These are phyloP conservation scores for Neonectria ditissima DNA, from an alignment of 2,329 filamentous ascomycete species.

Conservation along the genomic window DNA sequence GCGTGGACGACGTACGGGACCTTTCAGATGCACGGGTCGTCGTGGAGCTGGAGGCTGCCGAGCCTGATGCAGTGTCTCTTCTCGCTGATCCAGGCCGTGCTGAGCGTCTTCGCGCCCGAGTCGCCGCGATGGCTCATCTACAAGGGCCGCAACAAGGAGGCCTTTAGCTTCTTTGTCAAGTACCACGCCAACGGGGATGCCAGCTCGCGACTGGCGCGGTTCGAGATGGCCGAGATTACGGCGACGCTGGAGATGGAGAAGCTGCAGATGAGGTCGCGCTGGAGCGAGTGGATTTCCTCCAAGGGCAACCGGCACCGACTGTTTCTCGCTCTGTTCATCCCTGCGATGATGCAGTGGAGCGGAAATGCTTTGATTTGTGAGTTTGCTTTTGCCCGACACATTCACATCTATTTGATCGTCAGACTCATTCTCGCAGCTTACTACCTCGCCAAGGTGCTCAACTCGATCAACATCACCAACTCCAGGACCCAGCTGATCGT, in stretches of 20 bases:
- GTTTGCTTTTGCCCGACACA: background rate
- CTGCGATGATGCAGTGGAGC: constrained; percentile 47
- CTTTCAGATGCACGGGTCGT: constrained; percentile 49
- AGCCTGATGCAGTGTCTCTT: constrained; percentile 59
- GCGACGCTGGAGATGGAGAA: constrained; percentile 42
- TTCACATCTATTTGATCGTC: background rate
- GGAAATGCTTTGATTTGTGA: constrained; percentile 45
- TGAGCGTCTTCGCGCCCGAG: constrained; percentile 36
- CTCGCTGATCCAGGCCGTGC: constrained; percentile 20
- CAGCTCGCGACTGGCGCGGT: constrained; percentile 25
- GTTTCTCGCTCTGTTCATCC: constrained; percentile 47
- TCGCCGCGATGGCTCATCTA: constrained; percentile 43
- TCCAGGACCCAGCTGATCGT: constrained; percentile 47
- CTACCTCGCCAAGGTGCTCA: constrained; percentile 55
- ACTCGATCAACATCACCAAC: constrained; percentile 53
- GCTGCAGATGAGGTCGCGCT: constrained; percentile 39
- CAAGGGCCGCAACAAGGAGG: constrained; percentile 42
- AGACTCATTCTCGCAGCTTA: constrained; percentile 37
- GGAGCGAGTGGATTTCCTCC: constrained; percentile 36
- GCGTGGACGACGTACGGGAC: constrained; percentile 55
- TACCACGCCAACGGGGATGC: constrained; percentile 39
- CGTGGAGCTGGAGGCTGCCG: constrained; percentile 64
- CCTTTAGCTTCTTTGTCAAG: constrained; percentile 34
- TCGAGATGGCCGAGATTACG: constrained; percentile 41
- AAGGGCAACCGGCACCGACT: constrained; percentile 48